Evolutionary conservation across 805 yeast genomes (phyloP), one percentile per base, ranked within the genome.

Genomic region (Ogataea populi-albae): DNA sequence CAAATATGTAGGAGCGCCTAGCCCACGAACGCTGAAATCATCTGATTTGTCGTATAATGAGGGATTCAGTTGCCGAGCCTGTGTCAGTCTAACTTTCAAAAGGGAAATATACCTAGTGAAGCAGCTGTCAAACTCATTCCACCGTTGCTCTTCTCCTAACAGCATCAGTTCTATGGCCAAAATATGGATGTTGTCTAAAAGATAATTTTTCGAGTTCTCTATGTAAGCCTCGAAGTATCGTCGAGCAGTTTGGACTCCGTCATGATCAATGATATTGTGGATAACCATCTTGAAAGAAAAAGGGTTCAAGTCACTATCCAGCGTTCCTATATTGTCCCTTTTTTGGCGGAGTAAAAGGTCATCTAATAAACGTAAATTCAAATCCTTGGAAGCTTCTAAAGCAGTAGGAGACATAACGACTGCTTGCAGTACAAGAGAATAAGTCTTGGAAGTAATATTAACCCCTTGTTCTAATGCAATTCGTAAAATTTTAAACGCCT

Each of bases 121-220:
- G 26, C 55, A 48, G 16, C 47, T 48, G 20, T 53, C 55, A 39
- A 59, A 58, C 26, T 58, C 64, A 31, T 44, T 42, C 64, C 64
- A 59, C 14, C 63, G 50, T 18, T 40, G 36, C 35, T 59, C 64
- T 30, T 50, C 54, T 10, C 60, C 63, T 16, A 59, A 38, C 23
- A 59, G 26, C 43, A 54, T 34, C 25, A 59, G 35, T 34, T 59
- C 64, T 14, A 39, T 35, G 22, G 48, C 41, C 20, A 59, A 44
- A 25, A 59, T 45, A 31, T 54, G 55, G 5, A 57, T 25, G 44
- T 58, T 46, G 26, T 58, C 56, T 16, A 52, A 34, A 8, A 59
- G 26, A 32, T 55, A 52, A 5, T 43, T 29, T 7, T 39, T 41
- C 4, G 58, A 46, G 18, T 38, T 35, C 16, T 50, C 56, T 17